Evolutionary conservation across 2,329 filamentous ascomycete genomes (phyloP).

Genomic region (Colletotrichum musae): DNA sequence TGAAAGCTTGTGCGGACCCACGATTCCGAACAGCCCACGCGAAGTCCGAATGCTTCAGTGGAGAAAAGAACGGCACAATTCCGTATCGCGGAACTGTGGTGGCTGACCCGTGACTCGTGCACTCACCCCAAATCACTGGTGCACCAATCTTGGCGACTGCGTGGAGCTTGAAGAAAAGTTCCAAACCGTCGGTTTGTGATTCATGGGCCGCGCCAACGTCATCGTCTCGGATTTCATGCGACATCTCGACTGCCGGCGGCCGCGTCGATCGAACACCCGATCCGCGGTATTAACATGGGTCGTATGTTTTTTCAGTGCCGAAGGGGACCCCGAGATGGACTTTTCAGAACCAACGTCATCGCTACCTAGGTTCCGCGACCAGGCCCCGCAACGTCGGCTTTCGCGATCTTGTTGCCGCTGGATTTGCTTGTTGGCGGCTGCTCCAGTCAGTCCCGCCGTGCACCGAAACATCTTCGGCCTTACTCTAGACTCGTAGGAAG

Average conservation of each 20-base stretch:
- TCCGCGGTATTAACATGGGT: not conserved
- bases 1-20: slow-evolving; percentile 6
- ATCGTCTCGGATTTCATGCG: not conserved
- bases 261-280: not conserved
- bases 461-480: slow-evolving; percentile 23
- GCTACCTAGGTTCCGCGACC: not conserved
- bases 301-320: not conserved
- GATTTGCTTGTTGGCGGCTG: slow-evolving; percentile 10
- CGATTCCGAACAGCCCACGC: not conserved
- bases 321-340: not conserved
- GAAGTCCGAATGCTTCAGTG: not conserved
- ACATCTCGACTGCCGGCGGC: not conserved
- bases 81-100: slow-evolving; percentile 24
- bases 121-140: slow-evolving; percentile 20
- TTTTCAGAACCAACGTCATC: slow-evolving; percentile 9
- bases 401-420: slow-evolving; percentile 15
- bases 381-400: slow-evolving; percentile 14
- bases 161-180: slow-evolving; percentile 26
- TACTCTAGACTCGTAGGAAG: not conserved
- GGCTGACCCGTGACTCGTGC: slow-evolving; percentile 20
- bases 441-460: not conserved
- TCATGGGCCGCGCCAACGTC: not conserved
- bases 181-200: not conserved
- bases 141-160: slow-evolving; percentile 24
- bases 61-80: slow-evolving; percentile 2